Conservation (phyloP, 176 grass and related monocot species). For the Zea mays region Zm-B73-REFERENCE-NAM-5.0 NC_050096.1:298799501-298800000, state of each 20-base stretch:
- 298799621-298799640: slow-evolving; percentile 87
- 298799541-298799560: neutral
- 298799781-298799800: neutral
- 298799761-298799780: neutral
- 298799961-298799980: too few species aligned
- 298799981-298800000: too few species aligned
- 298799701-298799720: slow-evolving; percentile 85
- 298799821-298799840: neutral
- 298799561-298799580: neutral
- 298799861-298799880: neutral
- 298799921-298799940: neutral
- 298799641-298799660: slow-evolving; percentile 81
- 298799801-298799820: neutral
- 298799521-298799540: neutral
- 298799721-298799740: slow-evolving; percentile 70
- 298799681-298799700: slow-evolving; percentile 80
- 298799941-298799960: neutral
- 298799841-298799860: neutral
- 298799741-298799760: slow-evolving; percentile 25
- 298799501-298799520: neutral
- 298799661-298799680: slow-evolving; percentile 73
- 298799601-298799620: slow-evolving; percentile 39
- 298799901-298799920: neutral
- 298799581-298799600: slow-evolving; percentile 10
- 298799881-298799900: neutral